Evolutionary conservation across 352 stramenopile species (phyloP), one percentile per base, ranked within the genome.

Genomic region (Pythium brachiatum): DNA sequence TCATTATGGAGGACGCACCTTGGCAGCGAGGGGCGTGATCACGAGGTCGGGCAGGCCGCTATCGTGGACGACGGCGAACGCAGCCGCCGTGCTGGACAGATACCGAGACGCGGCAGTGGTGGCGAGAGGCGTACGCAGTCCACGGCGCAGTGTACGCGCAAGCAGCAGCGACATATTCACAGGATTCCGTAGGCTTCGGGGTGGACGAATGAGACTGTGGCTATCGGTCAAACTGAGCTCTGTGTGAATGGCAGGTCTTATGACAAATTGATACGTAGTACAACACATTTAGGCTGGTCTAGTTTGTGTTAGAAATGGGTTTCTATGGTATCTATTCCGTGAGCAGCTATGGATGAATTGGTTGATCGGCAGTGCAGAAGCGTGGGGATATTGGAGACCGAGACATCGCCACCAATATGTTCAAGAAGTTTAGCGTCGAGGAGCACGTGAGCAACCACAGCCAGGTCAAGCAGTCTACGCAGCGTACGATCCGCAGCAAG

Each of bases 391-490:
- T 11, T 2, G 16, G 25, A 36, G 15, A 53, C 44, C 12, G 25
- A 36, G 15, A 53, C 44, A 6, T 7, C 6, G 39, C 21, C 8
- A 29, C 15, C 59, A 57, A 29, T 12, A 95, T 99, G 94, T 99
- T 98, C 75, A 98, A 98, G 82, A 90, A 86, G 64, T 99, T 99
- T 69, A 94, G 89, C 36, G 79, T 94, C 53, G 88, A 92, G 9
- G 92, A 98, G 68, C 91, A 98, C 79, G 81, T 99, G 66, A 98
- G 90, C 50, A 89, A 78, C 41, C 98, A 93, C 70, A 98, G 95
- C 68, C 97, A 99, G 79, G 89, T 99, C 52, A 99, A 99, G 79
- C 95, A 93, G 36, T 99, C 94, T 56, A 94, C 98, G 50, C 96
- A 99, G 81, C 89, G 97, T 31, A 90, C 83, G 44, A 98, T 99